Base-by-base conservation (phyloP, 345 rosid genomes). In the Cardiospermum halicacabum region DNA sequence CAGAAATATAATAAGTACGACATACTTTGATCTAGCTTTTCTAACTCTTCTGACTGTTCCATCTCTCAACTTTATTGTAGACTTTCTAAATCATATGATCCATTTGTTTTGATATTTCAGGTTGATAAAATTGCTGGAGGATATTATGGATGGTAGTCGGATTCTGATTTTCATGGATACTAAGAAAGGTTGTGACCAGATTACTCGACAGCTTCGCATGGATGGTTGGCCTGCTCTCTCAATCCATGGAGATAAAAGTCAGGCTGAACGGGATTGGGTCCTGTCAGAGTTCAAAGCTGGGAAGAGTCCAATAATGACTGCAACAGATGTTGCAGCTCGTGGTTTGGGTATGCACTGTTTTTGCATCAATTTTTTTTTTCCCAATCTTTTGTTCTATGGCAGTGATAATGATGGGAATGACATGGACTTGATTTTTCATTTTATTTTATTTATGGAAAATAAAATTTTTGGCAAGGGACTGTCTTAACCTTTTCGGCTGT, bases 201-300 rank as follows among this genome's bases (percentile, higher is more conserved):
- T 95, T 62, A 95, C 99, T 59, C 85, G 99, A 60, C 97, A 91
- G 74, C 97, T 95, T 67, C 99, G 99, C 53, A 84, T 87, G 96
- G 99, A 95, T 80, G 99, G 99, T 24, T 95, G 99, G 99, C 97
- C 99, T 36, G 97, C 99, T 65, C 85, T 91, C 36, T 89, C 97
- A 36, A 95, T 95, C 78, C 99, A 95, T 67, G 97, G 99, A 25
- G 97, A 95, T 81, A 95, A 95, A 86, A 95, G 97, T 68, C 99
- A 95, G 84, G 96, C 99, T 10, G 99, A 95, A 77, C 84, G 99
- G 71, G 99, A 91, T 68, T 95, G 99, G 99, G 99, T 95, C 56
- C 97, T 95, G 48, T 85, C 99, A 1, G 99, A 91, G 80, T 95
- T 95, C 79, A 95, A 82, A 78, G 82, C 96, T 57, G 99, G 99